phyloP scores from a whole-genome alignment of 352 stramenopile genomes.

The Phytophthora boehmeriae region DNA sequence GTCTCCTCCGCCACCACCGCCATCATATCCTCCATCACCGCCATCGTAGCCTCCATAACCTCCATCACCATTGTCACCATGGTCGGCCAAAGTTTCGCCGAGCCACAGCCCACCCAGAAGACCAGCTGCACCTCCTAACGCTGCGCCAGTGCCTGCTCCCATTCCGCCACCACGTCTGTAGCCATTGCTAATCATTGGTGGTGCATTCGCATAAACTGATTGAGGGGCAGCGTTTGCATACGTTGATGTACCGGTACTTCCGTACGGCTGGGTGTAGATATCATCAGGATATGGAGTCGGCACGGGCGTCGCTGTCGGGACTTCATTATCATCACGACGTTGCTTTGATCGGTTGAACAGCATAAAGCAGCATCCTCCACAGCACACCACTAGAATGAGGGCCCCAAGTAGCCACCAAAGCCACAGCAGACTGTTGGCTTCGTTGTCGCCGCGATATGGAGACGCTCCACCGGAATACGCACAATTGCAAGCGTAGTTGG shows the following conservation, averaged over 20 bases:
- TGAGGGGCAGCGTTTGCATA: background rate
- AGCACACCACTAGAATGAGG: conserved; percentile 31
- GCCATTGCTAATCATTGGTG: conserved; percentile 25
- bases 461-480: conserved; percentile 7
- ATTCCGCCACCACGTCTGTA: conserved; percentile 41
- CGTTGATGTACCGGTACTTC: conserved; percentile 15
- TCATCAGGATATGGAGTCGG: conserved; percentile 7
- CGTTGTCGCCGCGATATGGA: conserved; percentile 8
- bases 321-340: background rate
- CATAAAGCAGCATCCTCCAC: conserved; percentile 33
- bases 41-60: conserved; percentile 19
- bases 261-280: conserved; percentile 10
- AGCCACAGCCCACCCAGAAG: conserved; percentile 51
- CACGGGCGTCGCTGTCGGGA: conserved; percentile 28
- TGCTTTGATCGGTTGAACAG: conserved; percentile 16
- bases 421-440: conserved; percentile 32
- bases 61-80: conserved; percentile 17
- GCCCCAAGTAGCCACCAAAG: conserved; percentile 53
- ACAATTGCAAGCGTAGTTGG: conserved; percentile 61
- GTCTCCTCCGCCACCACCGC: conserved; percentile 30
- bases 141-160: conserved; percentile 50
- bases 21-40: conserved; percentile 31
- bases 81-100: conserved; percentile 44
- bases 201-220: conserved; percentile 22
- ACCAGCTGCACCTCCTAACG: conserved; percentile 50